A percentile compares a stretch with the other conserved stretches of the same genome.
Evolutionary conservation across 192 early-diverging fungal genomes (phyloP).

Genomic region (Coemansia reversa): DNA sequence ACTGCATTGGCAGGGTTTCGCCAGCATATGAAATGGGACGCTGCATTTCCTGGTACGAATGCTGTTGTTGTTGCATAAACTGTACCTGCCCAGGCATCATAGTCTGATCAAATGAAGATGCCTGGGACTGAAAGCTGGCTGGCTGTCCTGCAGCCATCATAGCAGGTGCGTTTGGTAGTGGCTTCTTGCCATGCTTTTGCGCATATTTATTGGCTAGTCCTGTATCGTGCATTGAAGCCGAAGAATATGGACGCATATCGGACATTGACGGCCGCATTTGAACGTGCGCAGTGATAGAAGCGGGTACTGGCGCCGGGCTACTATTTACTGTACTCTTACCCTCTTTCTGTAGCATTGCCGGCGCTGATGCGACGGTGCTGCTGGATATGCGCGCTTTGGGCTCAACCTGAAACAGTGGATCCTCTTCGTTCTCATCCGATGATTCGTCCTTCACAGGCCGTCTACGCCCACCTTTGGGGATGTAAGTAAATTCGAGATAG

Average conservation of each 20-base stretch:
- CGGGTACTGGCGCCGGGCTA: constrained; percentile 1
- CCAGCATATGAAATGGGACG: constrained; percentile 20
- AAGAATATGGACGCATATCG: constrained; percentile 53
- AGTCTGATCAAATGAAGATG: constrained; percentile 32
- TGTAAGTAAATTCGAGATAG: constrained; percentile 53
- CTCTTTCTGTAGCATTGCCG: constrained; percentile 24
- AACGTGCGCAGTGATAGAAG: constrained; percentile 2
- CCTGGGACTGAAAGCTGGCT: constrained; percentile 4
- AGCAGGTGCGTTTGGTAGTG: constrained; percentile 36
- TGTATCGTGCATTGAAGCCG: constrained; percentile 47
- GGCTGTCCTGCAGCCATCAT: constrained; percentile 5
- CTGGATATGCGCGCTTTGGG: constrained; percentile 14
- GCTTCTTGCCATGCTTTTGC: constrained; percentile 50
- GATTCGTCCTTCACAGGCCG: constrained; percentile 11
- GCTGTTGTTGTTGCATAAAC: constrained; percentile 22
- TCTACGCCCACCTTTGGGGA: constrained; percentile 40
- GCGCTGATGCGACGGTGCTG: constrained; percentile 32
- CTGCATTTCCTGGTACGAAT: constrained; percentile 8
- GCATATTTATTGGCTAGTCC: constrained; percentile 51
- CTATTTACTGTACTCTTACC: background rate
- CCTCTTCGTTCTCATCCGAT: constrained; percentile 19
- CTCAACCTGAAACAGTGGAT: constrained; percentile 18
- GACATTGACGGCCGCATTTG: constrained; percentile 42
- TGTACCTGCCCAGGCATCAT: constrained; percentile 42
- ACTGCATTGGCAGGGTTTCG: constrained; percentile 20